A percentile compares a stretch with the other conserved stretches of the same genome.
Conservation (phyloP, 192 early-diverging fungal genomes). For the Linnemannia elongata region DNA sequence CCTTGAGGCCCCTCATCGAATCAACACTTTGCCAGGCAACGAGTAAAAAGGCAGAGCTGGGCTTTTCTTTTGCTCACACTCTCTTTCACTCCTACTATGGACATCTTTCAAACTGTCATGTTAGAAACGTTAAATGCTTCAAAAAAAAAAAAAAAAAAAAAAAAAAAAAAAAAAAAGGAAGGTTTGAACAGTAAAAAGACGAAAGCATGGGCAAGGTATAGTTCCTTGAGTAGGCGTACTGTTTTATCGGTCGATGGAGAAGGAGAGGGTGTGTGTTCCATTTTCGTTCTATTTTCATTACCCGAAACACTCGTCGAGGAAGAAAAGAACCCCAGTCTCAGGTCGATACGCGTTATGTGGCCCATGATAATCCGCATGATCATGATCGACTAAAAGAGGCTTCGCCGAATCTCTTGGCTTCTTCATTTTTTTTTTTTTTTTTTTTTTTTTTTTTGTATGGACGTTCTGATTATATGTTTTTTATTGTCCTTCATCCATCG, state of each 20-base stretch:
- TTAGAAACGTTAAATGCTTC: neutral
- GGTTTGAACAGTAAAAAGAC: neutral
- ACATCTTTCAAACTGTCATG: neutral
- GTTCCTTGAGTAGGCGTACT: neutral
- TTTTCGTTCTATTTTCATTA: neutral
- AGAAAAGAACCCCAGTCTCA: conserved; percentile 7
- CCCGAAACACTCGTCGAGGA: neutral
- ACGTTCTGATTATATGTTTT: neutral
- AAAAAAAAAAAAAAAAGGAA: neutral
- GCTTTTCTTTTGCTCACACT: neutral
- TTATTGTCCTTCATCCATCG: no score
- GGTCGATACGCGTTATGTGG: neutral
- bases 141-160: neutral
- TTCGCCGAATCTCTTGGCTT: no score
- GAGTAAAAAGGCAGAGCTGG: neutral
- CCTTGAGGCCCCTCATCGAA: no score
- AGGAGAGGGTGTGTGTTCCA: neutral
- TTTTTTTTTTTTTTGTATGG: neutral
- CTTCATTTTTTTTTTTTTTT: neutral
- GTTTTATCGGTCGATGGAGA: neutral
- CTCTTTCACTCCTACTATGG: neutral
- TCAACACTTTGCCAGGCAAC: neutral
- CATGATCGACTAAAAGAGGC: neutral
- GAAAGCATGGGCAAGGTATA: neutral
- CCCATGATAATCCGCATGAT: neutral